Base-by-base conservation (phyloP, 129 eudicot species). In the Artemisia annua region DNA sequence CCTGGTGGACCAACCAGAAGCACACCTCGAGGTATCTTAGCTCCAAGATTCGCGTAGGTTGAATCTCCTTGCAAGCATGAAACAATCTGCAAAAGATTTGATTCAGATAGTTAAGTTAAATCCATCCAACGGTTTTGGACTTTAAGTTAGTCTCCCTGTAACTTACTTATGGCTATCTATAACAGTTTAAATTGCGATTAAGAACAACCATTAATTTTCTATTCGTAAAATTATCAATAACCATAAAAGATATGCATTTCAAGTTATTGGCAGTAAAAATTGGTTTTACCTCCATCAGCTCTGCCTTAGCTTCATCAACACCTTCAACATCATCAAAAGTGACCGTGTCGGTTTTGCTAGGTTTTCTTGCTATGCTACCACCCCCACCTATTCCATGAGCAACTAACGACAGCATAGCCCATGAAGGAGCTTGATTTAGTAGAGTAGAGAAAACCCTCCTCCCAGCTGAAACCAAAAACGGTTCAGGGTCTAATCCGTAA, bases 1-100 rank as follows among this genome's bases (percentile, higher is more conserved):
- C 85, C 85, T 0, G 85, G 82, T 39, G 85, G 85, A 4, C 85
- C 85, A 56, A 82, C 82, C 39, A 82, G 79, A 64, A 82, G 82
- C 32, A 77, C 75, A 10, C 85, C 82, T 66, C 71, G 72, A 13
- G 85, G 85, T 43, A 82, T 44, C 13, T 72, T 73, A 5, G 79
- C 85, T 44, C 85, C 85, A 11, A 82, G 72, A 66, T 60, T 67
- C 19, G 52, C 22, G 53, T 76, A 82, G 58, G 72, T 77, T 62
- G 63, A 76, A 75, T 81, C 84, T 56, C 78, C 84, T 81, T 75
- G 84, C 43, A 81, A 75, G 66, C 84, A 81, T 62, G 80, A 76
- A 64, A 81, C 84, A 81, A 81, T 71, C 84, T 81, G 50, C 64
- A 72, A 11, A 2, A 67, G 3, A 7, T 56, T 55, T 52, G 13